phyloP scores from a whole-genome alignment of 164 flowering plant genomes.

The Echeveria elegans region DNA sequence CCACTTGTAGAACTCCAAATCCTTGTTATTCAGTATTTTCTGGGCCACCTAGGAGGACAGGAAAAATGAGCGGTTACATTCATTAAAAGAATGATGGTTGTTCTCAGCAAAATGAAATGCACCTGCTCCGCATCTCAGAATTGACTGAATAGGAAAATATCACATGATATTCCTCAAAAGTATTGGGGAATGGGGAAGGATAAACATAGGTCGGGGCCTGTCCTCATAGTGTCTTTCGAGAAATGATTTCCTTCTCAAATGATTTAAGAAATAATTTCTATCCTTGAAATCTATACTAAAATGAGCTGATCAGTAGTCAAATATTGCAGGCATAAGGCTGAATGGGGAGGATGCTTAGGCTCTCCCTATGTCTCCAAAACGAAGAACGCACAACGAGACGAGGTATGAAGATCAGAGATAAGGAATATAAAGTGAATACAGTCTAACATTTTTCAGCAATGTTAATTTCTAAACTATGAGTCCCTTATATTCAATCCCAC shows the following conservation, averaged over 20 bases:
- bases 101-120: background rate
- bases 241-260: background rate
- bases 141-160: background rate
- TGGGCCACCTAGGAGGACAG: constrained; percentile 53
- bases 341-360: background rate
- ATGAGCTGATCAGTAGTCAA: background rate
- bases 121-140: background rate
- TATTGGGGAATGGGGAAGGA: background rate
- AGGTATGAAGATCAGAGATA: background rate
- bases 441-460: background rate
- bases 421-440: background rate
- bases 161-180: constrained; percentile 3
- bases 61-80: background rate
- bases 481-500: no score
- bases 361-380: background rate
- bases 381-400: background rate
- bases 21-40: constrained; percentile 61
- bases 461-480: background rate
- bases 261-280: background rate
- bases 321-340: background rate
- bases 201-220: background rate
- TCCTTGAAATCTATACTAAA: background rate
- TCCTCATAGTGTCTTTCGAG: background rate
- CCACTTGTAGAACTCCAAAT: constrained; percentile 93
- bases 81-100: background rate